A percentile compares a stretch with the other conserved stretches of the same genome.
Conservation (phyloP, 2,329 filamentous ascomycete species). For the Ceratocystis alfenasii region DNA sequence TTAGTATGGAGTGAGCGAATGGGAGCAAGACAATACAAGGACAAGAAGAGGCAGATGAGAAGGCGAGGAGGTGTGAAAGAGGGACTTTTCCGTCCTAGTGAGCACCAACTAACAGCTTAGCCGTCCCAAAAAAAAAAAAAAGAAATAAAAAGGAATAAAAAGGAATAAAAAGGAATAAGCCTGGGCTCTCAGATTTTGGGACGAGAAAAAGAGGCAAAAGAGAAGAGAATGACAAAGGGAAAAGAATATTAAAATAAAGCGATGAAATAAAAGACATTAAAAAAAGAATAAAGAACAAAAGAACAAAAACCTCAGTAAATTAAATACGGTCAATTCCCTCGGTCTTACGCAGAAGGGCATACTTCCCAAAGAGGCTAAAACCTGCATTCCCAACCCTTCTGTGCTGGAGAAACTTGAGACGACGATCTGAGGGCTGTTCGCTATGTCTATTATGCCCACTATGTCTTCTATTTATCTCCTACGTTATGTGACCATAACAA, state of each 20-base stretch:
- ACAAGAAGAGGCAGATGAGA: background rate
- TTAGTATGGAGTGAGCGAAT: conserved; percentile 8
- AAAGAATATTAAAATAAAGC: background rate
- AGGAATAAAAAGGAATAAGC: background rate
- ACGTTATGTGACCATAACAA: too few species aligned
- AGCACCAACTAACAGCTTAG: background rate
- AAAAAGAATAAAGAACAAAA: background rate
- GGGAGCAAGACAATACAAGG: conserved; percentile 8
- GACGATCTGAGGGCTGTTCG: background rate
- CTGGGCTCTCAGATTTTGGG: background rate
- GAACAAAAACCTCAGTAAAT: background rate
- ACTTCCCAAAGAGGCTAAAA: background rate
- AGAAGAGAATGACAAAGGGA: background rate
- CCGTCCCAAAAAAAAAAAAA: background rate
- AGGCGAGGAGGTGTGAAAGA: background rate
- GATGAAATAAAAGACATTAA: background rate
- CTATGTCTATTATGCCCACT: background rate
- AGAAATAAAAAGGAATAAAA: too few species aligned
- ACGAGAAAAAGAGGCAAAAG: background rate
- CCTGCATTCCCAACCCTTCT: background rate
- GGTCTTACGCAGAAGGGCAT: background rate
- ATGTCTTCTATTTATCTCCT: background rate
- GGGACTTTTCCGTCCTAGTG: conserved; percentile 1
- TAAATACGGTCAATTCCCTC: background rate
- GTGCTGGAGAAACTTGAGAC: background rate